Conservation (phyloP, 495 filamentous ascomycete species). For the Niebla homalea region DNA sequence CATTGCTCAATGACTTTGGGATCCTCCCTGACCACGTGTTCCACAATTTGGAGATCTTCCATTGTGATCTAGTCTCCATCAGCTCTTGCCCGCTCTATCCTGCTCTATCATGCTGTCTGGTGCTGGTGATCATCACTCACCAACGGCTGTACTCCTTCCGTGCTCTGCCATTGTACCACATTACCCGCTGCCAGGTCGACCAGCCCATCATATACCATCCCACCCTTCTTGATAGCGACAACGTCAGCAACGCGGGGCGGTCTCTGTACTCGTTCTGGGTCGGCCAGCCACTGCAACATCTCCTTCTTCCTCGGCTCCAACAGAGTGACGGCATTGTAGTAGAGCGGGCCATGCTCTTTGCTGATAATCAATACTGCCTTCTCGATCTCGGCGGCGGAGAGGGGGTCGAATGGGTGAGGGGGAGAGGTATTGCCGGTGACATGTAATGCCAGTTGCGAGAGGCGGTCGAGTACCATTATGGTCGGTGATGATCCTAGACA, state of each 20-base stretch:
- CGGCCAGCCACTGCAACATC: conserved; percentile 70
- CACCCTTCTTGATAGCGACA: conserved; percentile 69
- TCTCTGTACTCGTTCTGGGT: conserved; percentile 44
- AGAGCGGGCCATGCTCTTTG: conserved; percentile 55
- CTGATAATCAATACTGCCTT: conserved; percentile 54
- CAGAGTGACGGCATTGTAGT: conserved; percentile 83
- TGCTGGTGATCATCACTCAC: conserved; percentile 27
- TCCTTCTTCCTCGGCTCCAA: conserved; percentile 78
- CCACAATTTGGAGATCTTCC: conserved; percentile 86
- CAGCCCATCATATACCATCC: conserved; percentile 73
- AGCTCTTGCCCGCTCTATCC: neutral
- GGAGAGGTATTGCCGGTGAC: conserved; percentile 40
- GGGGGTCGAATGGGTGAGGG: conserved; percentile 77
- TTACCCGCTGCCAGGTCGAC: conserved; percentile 62
- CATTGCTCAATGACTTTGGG: conserved; percentile 91
- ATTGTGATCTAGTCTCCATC: conserved; percentile 58
- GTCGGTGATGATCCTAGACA: neutral
- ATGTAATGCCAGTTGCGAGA: conserved; percentile 55
- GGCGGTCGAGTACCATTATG: conserved; percentile 51
- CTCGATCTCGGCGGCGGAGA: conserved; percentile 67
- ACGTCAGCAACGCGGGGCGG: conserved; percentile 70
- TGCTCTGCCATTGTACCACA: conserved; percentile 61
- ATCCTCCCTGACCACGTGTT: conserved; percentile 64
- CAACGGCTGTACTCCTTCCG: conserved; percentile 74
- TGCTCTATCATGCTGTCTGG: neutral